Percentiles rank a stretch among this genome's conserved stretches.
Conservation (phyloP, 2,329 filamentous ascomycete species). For the Fusarium bactridioides region DNA sequence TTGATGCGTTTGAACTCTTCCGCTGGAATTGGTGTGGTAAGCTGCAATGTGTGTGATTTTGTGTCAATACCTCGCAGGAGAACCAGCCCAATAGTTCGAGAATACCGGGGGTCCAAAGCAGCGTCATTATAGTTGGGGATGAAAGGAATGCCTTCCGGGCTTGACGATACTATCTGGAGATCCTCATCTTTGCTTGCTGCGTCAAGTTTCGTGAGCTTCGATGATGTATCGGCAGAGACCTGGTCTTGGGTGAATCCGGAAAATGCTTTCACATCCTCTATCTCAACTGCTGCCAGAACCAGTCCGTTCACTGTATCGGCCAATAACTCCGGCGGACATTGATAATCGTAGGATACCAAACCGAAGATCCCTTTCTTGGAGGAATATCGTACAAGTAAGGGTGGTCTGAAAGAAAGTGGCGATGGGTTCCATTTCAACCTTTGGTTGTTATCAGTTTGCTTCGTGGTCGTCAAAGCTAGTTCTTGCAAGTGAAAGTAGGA, state of each 20-base stretch:
- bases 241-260: slow-evolving; percentile 38
- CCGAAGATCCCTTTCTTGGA: slow-evolving; percentile 65
- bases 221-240: background rate
- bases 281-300: slow-evolving; percentile 71
- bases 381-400: slow-evolving; percentile 69
- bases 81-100: slow-evolving; percentile 68
- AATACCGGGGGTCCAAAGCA: slow-evolving; percentile 67
- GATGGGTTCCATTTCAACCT: slow-evolving; percentile 57
- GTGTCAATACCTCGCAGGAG: slow-evolving; percentile 75
- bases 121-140: slow-evolving; percentile 63
- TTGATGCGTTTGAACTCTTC: slow-evolving; percentile 51
- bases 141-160: slow-evolving; percentile 66
- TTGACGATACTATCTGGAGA: slow-evolving; percentile 22
- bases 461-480: slow-evolving; percentile 26
- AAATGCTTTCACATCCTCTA: slow-evolving; percentile 64
- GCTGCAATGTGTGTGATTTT: slow-evolving; percentile 61
- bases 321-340: slow-evolving; percentile 65
- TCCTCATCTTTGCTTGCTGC: background rate
- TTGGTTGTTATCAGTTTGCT: background rate
- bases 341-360: slow-evolving; percentile 72
- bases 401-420: slow-evolving; percentile 64
- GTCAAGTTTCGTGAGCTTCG: slow-evolving; percentile 32
- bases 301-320: slow-evolving; percentile 73
- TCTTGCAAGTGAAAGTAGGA: slow-evolving; percentile 72
- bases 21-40: slow-evolving; percentile 67